Base-by-base conservation (phyloP, 2,329 filamentous ascomycete species). In the Curvularia sp. region DNA sequence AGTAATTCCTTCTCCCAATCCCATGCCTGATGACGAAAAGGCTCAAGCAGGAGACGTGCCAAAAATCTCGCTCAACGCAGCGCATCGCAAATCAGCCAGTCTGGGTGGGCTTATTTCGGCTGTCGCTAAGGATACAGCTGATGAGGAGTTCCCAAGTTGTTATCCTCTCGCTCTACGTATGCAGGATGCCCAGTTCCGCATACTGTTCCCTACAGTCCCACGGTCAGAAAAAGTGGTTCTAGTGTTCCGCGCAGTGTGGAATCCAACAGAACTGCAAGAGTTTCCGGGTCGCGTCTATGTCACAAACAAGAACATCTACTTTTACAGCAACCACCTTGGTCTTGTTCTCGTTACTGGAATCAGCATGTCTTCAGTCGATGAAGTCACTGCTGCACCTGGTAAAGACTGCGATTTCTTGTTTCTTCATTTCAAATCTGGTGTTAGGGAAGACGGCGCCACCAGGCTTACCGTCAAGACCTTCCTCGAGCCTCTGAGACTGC, bases 311-410 rank as follows among this genome's bases (percentile, higher is more conserved):
- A 90, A 93, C 64, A 88, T 99, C 74, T 98, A 96, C 77, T 98
- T 99, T 73, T 99, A 97, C 78, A 96, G 93, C 68, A 91, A 98
- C 71, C 91, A 97, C 72, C 88, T 97, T 74, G 95, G 95, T 5
- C 84, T 99, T 5, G 90, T 98, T 0, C 83, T 97, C 34, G 91
- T 94, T 1, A 94, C 93, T 49, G 86, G 86, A 15, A 86, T 96
- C 49, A 87, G 84, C 53, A 82, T 99, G 56, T 85, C 88, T 53
- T 87, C 85, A 19, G 92, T 99, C 55, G 87, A 87, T 8, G 95
- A 98, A 77, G 92, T 98, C 41, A 97, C 92, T 23, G 91, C 91
- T 36, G 92, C 92, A 1, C 89, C 92, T 12, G 95, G 95, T 19
- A 89, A 89, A 73, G 93, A 97, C 69, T 97, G 92, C 72, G 95